Evolutionary conservation across 768 basidiomycete genomes (phyloP).

Genomic region (Boletus barrowsii): DNA sequence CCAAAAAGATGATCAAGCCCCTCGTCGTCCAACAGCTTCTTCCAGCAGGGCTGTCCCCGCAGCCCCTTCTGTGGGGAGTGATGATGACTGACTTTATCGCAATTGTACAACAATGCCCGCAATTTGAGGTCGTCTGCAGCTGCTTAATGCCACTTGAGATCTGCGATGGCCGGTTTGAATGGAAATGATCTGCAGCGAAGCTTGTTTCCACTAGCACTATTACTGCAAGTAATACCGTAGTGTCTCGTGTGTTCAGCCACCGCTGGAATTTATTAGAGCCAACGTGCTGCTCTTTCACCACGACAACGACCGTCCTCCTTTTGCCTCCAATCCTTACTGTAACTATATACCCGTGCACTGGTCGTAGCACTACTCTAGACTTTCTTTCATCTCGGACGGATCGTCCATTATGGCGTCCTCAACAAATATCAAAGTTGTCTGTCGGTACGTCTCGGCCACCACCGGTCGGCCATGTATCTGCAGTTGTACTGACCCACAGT

Average conservation of each 20-base stretch:
- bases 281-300: conserved; percentile 20
- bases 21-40: conserved; percentile 49
- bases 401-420: conserved; percentile 60
- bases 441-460: conserved; percentile 67
- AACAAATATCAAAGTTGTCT: conserved; percentile 97
- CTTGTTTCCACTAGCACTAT: not conserved
- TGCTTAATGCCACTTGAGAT: not conserved
- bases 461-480: not conserved
- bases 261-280: conserved; percentile 20
- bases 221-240: not conserved
- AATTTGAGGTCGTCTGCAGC: conserved; percentile 1
- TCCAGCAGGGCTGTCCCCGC: conserved; percentile 46
- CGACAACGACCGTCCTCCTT: conserved; percentile 13
- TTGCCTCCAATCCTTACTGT: not conserved
- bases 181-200: conserved; percentile 6
- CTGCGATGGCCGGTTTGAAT: conserved; percentile 3
- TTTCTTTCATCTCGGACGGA: conserved; percentile 19
- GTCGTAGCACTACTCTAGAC: conserved; percentile 13
- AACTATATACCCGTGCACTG: conserved; percentile 17
- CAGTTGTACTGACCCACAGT: conserved; percentile 5
- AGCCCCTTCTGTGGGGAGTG: conserved; percentile 39
- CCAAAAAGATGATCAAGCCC: conserved; percentile 55
- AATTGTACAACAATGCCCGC: conserved; percentile 22
- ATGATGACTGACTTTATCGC: conserved; percentile 38
- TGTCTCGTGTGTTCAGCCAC: conserved; percentile 26